Conservation (phyloP, 176 grass and related monocot species). For the Echinochloa phyllopogon region DNA sequence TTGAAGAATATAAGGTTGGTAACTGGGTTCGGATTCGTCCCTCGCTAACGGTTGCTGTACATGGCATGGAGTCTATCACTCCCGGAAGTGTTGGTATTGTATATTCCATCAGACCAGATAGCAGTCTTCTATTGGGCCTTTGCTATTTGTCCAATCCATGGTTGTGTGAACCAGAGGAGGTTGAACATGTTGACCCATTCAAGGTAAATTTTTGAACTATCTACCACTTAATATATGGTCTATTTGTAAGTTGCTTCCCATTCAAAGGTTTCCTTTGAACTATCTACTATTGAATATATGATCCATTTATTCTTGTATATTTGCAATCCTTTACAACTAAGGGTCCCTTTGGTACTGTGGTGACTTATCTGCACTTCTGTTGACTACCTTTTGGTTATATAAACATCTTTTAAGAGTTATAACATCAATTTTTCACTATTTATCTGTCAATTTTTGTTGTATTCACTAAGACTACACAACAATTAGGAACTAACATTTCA, state of each 20-base stretch:
- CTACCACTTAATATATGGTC: constrained; percentile 26
- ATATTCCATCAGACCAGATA: constrained; percentile 94
- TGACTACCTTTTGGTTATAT: constrained; percentile 18
- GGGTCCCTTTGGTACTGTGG: not conserved
- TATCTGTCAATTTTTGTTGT: not conserved
- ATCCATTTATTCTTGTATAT: constrained; percentile 14
- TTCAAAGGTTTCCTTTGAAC: not conserved
- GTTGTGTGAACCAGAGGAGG: constrained; percentile 98
- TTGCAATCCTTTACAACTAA: constrained; percentile 24
- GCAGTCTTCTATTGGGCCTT: constrained; percentile 91
- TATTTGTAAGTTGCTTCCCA: not conserved
- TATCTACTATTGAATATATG: constrained; percentile 1
- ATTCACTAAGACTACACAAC: not conserved
- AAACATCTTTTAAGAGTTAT: not conserved
- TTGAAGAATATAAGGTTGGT: constrained; percentile 97
- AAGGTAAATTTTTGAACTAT: constrained; percentile 61
- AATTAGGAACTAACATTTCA: constrained; percentile 13
- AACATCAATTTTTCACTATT: not conserved
- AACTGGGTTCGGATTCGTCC: constrained; percentile 92
- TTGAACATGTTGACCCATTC: constrained; percentile 96
- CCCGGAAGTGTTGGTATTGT: constrained; percentile 97
- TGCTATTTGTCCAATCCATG: constrained; percentile 93
- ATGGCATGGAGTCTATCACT: constrained; percentile 92
- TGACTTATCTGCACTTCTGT: constrained; percentile 11
- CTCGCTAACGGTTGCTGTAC: constrained; percentile 74